phyloP scores from a whole-genome alignment of 2,329 filamentous ascomycete genomes.

The Lachnellula cervina region DNA sequence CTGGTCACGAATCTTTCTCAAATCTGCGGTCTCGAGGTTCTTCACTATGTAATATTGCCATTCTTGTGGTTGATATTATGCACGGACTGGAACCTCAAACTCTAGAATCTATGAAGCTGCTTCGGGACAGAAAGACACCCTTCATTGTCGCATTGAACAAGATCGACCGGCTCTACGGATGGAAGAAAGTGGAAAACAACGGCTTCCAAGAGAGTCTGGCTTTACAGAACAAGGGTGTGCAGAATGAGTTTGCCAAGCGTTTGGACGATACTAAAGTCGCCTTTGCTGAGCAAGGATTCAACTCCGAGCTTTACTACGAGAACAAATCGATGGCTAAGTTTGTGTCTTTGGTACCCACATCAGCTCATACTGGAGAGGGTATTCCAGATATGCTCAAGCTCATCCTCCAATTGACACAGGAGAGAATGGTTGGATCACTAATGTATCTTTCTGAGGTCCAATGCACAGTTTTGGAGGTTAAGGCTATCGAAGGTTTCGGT shows the following conservation, averaged over 20 bases:
- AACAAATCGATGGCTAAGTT: conserved; percentile 95
- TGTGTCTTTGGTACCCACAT: conserved; percentile 95
- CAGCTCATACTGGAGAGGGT: conserved; percentile 97
- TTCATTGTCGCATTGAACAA: conserved; percentile 99
- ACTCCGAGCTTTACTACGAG: conserved; percentile 92
- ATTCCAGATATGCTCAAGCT: conserved; percentile 98
- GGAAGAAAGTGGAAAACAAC: conserved; percentile 99
- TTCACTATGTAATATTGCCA: conserved; percentile 98
- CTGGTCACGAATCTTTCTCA: conserved; percentile 99
- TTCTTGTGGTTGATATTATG: conserved; percentile 99
- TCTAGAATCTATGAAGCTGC: conserved; percentile 90
- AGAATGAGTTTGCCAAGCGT: conserved; percentile 90
- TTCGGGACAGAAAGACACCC: conserved; percentile 89
- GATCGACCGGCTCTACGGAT: conserved; percentile 98
- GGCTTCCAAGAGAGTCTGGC: conserved; percentile 90
- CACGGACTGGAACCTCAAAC: conserved; percentile 97
- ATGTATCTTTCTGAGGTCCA: conserved; percentile 99
- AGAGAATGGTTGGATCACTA: conserved; percentile 92
- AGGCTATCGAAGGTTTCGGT: conserved; percentile 97
- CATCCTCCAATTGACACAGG: conserved; percentile 84
- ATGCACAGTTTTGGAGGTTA: conserved; percentile 96
- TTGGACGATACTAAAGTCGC: conserved; percentile 88
- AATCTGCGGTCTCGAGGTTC: conserved; percentile 96
- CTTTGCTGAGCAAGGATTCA: conserved; percentile 96
- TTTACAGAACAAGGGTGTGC: conserved; percentile 86